Evolutionary conservation across 176 grass and related monocot genomes (phyloP), one percentile per base, ranked within the genome.

Genomic region (Ensete glaucum): DNA sequence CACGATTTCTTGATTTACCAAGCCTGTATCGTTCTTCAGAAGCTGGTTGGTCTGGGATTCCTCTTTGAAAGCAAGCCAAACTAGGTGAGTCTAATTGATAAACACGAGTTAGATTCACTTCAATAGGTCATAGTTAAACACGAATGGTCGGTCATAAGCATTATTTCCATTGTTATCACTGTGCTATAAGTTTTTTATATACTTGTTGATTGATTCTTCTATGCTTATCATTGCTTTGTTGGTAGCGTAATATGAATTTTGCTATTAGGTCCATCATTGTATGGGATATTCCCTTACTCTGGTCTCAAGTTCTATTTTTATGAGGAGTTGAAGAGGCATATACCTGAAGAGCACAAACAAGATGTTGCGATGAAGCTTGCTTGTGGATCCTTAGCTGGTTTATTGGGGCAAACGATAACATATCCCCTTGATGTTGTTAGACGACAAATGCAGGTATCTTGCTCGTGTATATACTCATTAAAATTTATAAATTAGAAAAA

Each of bases 271-370:
- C 95, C 95, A 78, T 94, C 95, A 27, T 82, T 99, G 56, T 91
- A 91, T 84, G 95, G 95, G 85, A 99, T 99, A 62, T 94, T 99
- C 67, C 95, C 95, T 80, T 99, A 93, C 60, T 93, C 90, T 66
- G 90, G 90, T 71, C 87, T 99, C 69, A 99, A 99, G 74, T 99
- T 99, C 78, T 94, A 94, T 64, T 99, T 99, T 68, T 94, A 99
- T 54, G 90, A 99, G 85, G 85, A 91, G 81, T 91, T 99, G 95
- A 99, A 99, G 81, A 86, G 77, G 11, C 82, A 71, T 76, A 88
- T 99, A 64, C 88, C 88, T 81, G 84, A 91, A 85, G 82, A 99
- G 63, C 88, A 88, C 60, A 89, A 86, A 82, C 94, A 87, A 79
- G 78, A 82, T 80, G 86, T 99, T 34, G 74, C 77, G 71, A 69